phyloP scores from a whole-genome alignment of 129 eudicot species.

The Artemisia tridentata region DNA sequence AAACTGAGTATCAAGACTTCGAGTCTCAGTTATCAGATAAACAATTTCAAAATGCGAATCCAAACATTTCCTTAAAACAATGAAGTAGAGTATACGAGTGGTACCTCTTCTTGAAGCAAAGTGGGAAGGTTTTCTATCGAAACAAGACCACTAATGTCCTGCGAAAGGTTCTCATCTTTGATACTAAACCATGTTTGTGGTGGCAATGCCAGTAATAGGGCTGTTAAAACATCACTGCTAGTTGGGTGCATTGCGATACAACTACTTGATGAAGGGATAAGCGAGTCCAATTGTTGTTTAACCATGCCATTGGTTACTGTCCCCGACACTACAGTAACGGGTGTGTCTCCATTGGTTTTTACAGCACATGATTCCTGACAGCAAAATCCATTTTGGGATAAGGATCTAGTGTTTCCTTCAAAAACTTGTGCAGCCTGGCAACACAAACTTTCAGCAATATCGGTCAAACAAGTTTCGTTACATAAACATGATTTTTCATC shows the following conservation, averaged over 20 bases:
- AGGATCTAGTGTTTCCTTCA: not conserved
- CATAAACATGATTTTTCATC: constrained; percentile 32
- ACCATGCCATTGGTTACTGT: constrained; percentile 45
- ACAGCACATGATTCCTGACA: not conserved
- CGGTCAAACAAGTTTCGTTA: constrained; percentile 42
- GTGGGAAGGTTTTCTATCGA: not conserved
- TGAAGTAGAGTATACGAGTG: not conserved
- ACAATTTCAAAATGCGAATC: too few relatives aligned
- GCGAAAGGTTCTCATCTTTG: not conserved
- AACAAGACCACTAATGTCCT: not conserved
- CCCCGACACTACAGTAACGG: constrained; percentile 60
- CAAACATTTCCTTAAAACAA: too few relatives aligned
- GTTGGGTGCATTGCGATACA: not conserved
- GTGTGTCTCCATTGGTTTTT: not conserved
- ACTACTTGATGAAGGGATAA: constrained; percentile 43
- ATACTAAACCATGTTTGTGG: not conserved
- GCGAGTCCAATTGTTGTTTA: constrained; percentile 52
- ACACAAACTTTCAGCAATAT: constrained; percentile 4
- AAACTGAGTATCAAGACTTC: too few relatives aligned
- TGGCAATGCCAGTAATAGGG: not conserved
- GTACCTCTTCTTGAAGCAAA: constrained; percentile 1
- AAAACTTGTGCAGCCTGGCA: not conserved
- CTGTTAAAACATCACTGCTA: not conserved
- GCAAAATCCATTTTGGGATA: not conserved
- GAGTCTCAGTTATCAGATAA: too few relatives aligned